These are phyloP conservation scores for Arthrocladium fulminans DNA, from an alignment of 2,329 filamentous ascomycete genomes.

Conservation along the genomic window DNA sequence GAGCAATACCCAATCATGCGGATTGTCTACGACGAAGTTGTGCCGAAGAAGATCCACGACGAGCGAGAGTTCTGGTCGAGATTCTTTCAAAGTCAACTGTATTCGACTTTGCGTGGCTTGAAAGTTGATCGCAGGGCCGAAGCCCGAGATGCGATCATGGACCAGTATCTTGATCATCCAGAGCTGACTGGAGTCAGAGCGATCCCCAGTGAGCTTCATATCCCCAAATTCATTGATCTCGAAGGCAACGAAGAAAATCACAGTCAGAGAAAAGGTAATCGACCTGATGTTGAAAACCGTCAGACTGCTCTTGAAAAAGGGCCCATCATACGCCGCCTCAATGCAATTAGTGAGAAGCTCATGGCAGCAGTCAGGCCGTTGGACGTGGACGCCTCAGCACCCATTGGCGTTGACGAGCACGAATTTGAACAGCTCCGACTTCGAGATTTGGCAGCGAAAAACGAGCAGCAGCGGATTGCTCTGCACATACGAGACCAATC, in stretches of 20 bases:
- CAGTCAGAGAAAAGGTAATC: slow-evolving; percentile 76
- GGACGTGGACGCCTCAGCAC: slow-evolving; percentile 58
- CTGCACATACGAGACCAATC: slow-evolving; percentile 84
- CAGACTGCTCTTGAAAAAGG: slow-evolving; percentile 65
- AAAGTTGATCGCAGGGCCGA: slow-evolving; percentile 66
- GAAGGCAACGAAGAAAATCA: slow-evolving; percentile 94
- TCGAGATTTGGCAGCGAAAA: slow-evolving; percentile 67
- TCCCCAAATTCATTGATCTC: slow-evolving; percentile 85
- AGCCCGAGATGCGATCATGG: slow-evolving; percentile 63
- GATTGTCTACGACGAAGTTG: slow-evolving; percentile 85
- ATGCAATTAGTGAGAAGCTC: slow-evolving; percentile 85
- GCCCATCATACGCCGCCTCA: slow-evolving; percentile 80
- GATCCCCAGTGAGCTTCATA: slow-evolving; percentile 48
- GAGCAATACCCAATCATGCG: slow-evolving; percentile 85
- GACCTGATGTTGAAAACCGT: slow-evolving; percentile 83
- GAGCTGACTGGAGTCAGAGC: slow-evolving; percentile 44
- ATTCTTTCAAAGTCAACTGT: slow-evolving; percentile 84
- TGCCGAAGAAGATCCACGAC: slow-evolving; percentile 57
- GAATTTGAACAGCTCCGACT: slow-evolving; percentile 67
- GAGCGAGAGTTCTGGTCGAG: slow-evolving; percentile 84
- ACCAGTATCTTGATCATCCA: slow-evolving; percentile 66
- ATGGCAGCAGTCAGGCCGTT: slow-evolving; percentile 77
- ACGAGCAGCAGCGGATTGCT: slow-evolving; percentile 66
- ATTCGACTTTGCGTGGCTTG: slow-evolving; percentile 86
- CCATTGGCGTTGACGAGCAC: slow-evolving; percentile 61